Evolutionary conservation across 306 rosid species (phyloP), one percentile per base, ranked within the genome.

Genomic region (Dicorynia guianensis): DNA sequence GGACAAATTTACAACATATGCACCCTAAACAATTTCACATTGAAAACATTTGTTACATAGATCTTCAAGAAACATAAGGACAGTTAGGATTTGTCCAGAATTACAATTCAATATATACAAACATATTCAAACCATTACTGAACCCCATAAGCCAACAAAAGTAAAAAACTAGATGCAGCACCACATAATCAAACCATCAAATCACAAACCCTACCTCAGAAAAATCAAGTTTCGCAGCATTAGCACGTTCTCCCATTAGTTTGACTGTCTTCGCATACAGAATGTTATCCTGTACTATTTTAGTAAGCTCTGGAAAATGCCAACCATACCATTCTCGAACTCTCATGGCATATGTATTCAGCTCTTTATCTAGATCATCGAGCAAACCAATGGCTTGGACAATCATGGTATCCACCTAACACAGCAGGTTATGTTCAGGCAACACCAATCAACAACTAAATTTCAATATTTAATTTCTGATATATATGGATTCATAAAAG

Each of bases 271-370:
- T 88, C n/a, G 93, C 88, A 33, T 88, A 88, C 14, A 62, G 80
- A 17, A 85, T 88, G 79, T 85, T 88, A 74, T 88, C 93, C 69
- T 79, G 83, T 5, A 88, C 57, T 17, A 88, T 88, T 80, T 88
- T 88, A 18, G 90, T 82, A 47, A 88, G 88, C 79, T 88, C 93
- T 8, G 93, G 93, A 72, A 88, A 88, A 85, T 88, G 93, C 93
- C 93, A 85, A 50, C 93, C 90, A 8, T 83, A 88, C 93, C 93
- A 85, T 81, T 88, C 93, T 36, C 87, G 64, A 75, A 88, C 93
- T 61, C 93, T 86, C 93, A 85, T 85, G 19, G 93, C 93, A 76
- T 85, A 88, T 12, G 93, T 85, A 38, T 88, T 88, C 40, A 88
- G 74, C 76, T 85, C 90, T 81, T 88, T 88, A 73, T 88, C 93